Conservation (phyloP, 108 stramenopile species). For the Nitzschia sp. region DNA sequence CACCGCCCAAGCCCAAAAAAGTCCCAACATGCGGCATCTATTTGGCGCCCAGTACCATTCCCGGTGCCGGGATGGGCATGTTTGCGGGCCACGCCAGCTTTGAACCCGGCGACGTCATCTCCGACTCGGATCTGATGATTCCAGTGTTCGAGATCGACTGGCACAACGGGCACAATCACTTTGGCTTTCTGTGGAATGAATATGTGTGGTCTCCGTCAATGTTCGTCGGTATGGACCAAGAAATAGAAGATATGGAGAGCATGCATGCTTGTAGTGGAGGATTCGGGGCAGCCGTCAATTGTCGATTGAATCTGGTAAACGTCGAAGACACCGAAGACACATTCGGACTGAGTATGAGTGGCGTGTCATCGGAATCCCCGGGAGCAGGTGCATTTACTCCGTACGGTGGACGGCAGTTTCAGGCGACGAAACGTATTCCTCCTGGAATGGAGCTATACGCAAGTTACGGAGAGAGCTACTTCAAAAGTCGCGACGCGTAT, state of each 20-base stretch:
- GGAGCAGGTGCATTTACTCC: slow-evolving; percentile 32
- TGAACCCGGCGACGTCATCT: slow-evolving; percentile 19
- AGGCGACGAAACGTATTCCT: slow-evolving; percentile 19
- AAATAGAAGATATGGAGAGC: slow-evolving; percentile 10
- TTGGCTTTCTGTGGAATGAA: slow-evolving; percentile 20
- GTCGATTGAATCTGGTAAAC: slow-evolving; percentile 40
- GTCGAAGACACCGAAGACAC: slow-evolving; percentile 23
- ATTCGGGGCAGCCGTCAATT: slow-evolving; percentile 51
- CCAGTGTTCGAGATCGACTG: slow-evolving; percentile 30
- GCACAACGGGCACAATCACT: slow-evolving; percentile 16
- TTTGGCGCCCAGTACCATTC: slow-evolving; percentile 48
- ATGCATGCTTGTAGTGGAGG: slow-evolving; percentile 21
- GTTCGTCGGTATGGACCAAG: slow-evolving; percentile 36
- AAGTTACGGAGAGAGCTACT: slow-evolving; percentile 36
- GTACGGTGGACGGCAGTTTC: slow-evolving; percentile 19
- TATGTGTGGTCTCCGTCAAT: slow-evolving; percentile 16
- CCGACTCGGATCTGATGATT: slow-evolving; percentile 26
- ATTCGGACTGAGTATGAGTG: slow-evolving; percentile 10
- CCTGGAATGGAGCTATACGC: slow-evolving; percentile 29
- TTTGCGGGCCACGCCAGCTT: slow-evolving; percentile 20
- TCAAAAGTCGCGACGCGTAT: slow-evolving; percentile 29
- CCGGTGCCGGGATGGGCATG: slow-evolving; percentile 44
- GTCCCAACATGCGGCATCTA: slow-evolving; percentile 33
- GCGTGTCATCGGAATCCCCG: slow-evolving; percentile 33
- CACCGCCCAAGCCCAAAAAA: slow-evolving; percentile 1